Evolutionary conservation across 257 asterid species (phyloP).

Genomic region (Ophiorrhiza pumila): DNA sequence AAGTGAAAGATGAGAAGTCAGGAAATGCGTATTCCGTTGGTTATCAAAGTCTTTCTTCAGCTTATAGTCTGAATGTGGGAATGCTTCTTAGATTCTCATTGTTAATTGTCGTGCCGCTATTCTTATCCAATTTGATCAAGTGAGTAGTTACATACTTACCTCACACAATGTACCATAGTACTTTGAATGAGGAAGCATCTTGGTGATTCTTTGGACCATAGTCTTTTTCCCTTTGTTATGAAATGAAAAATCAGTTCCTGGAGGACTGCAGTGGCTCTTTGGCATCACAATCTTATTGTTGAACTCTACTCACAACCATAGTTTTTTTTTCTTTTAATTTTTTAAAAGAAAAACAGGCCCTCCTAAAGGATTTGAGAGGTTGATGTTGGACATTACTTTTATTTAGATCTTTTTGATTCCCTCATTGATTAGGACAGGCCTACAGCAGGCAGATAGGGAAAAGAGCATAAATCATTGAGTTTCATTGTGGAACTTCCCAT

Average conservation of each 20-base stretch:
- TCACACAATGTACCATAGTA: slow-evolving; percentile 21
- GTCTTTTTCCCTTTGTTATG: neutral
- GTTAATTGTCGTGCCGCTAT: slow-evolving; percentile 25
- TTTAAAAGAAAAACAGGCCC: neutral
- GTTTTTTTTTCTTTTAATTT: neutral
- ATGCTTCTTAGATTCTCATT: slow-evolving; percentile 36
- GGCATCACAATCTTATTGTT: slow-evolving; percentile 2
- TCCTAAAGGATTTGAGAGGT: slow-evolving; percentile 6
- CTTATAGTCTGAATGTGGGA: slow-evolving; percentile 28
- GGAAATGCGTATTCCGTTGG: slow-evolving; percentile 52
- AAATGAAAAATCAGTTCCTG: neutral
- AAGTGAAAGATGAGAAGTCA: slow-evolving; percentile 52
- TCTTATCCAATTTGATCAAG: slow-evolving; percentile 33
- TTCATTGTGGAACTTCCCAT: neutral
- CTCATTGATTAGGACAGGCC: neutral
- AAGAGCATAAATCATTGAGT: neutral
- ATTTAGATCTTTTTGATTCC: slow-evolving; percentile 1
- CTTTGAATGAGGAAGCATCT: neutral
- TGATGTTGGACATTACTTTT: slow-evolving; percentile 9
- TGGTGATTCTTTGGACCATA: slow-evolving; percentile 29
- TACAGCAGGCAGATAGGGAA: slow-evolving; percentile 5
- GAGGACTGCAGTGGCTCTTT: slow-evolving; percentile 15
- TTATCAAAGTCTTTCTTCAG: slow-evolving; percentile 56
- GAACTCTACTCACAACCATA: neutral
- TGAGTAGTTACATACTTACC: slow-evolving; percentile 18